Percentiles rank a stretch among this genome's conserved stretches.
These are phyloP conservation scores for Penicillium macrosclerotiorum DNA, from an alignment of 495 filamentous ascomycete species.

Conservation along the genomic window DNA sequence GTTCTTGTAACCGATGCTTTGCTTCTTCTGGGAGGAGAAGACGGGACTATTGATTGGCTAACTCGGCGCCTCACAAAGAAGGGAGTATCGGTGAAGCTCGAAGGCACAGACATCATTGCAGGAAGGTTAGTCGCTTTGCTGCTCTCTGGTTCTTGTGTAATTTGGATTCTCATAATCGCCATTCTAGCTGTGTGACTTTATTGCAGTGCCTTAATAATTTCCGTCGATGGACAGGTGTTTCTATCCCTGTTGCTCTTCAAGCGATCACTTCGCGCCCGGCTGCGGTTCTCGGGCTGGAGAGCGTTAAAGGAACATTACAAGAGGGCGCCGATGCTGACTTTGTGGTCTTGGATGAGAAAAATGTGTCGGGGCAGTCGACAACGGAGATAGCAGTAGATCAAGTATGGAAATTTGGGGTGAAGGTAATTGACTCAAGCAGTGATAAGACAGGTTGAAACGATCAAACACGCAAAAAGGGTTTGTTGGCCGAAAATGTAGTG, in stretches of 20 bases:
- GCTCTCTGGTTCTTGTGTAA: neutral
- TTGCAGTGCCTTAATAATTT: slow-evolving; percentile 70
- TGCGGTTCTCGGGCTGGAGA: slow-evolving; percentile 52
- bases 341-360: slow-evolving; percentile 54
- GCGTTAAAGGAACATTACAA: slow-evolving; percentile 55
- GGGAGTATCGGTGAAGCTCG: slow-evolving; percentile 53
- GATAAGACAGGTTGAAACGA: neutral
- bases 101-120: slow-evolving; percentile 60
- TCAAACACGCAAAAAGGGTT: neutral
- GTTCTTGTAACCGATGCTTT: slow-evolving; percentile 52
- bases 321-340: slow-evolving; percentile 69
- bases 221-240: slow-evolving; percentile 56
- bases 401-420: slow-evolving; percentile 65
- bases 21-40: slow-evolving; percentile 54
- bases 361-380: slow-evolving; percentile 19
- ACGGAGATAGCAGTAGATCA: slow-evolving; percentile 51
- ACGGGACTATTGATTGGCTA: slow-evolving; percentile 68
- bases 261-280: slow-evolving; percentile 70
- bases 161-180: neutral
- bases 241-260: slow-evolving; percentile 53
- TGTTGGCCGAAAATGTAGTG: neutral
- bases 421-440: slow-evolving; percentile 6
- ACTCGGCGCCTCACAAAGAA: slow-evolving; percentile 57
- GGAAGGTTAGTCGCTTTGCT: slow-evolving; percentile 43
- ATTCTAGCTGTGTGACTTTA: slow-evolving; percentile 52